Conservation (phyloP, 2,329 filamentous ascomycete species). For the Fulvia fulva region DNA sequence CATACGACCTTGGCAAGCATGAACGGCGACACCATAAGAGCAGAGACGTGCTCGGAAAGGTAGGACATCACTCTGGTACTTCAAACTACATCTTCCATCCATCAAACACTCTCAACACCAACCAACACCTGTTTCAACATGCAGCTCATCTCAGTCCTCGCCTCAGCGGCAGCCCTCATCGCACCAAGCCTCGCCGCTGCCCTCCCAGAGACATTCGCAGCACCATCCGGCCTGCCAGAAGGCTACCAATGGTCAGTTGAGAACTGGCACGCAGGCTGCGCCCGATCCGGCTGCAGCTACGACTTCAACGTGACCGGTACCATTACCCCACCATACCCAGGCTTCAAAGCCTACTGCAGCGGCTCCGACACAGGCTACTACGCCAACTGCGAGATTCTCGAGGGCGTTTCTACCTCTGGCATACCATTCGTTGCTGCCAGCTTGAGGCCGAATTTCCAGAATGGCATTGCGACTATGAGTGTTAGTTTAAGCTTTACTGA, state of each 20-base stretch:
- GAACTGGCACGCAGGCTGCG: conserved; percentile 12
- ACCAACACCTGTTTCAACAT: neutral
- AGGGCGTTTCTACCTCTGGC: conserved; percentile 2
- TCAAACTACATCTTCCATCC: neutral
- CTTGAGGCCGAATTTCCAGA: neutral
- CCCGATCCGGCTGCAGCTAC: conserved; percentile 9
- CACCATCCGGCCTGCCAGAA: neutral
- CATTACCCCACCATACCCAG: neutral
- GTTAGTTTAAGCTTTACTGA: conserved; percentile 12
- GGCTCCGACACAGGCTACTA: conserved; percentile 13
- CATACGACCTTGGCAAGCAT: neutral
- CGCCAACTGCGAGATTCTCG: conserved; percentile 8
- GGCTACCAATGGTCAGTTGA: conserved; percentile 8
- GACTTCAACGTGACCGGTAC: conserved; percentile 14
- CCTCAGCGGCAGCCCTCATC: neutral
- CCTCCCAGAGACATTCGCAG: neutral
- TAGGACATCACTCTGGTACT: neutral
- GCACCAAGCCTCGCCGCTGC: neutral
- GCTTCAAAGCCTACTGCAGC: conserved; percentile 13
- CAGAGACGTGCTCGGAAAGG: neutral
- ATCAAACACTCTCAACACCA: neutral
- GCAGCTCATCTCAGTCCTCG: conserved; percentile 7
- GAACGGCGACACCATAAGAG: neutral
- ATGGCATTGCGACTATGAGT: conserved; percentile 6
- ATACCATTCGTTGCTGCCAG: conserved; percentile 5